A percentile compares a stretch with the other conserved stretches of the same genome.
phyloP scores from a whole-genome alignment of 2,329 filamentous ascomycete species.

The Endoconidiophora polonica region DNA sequence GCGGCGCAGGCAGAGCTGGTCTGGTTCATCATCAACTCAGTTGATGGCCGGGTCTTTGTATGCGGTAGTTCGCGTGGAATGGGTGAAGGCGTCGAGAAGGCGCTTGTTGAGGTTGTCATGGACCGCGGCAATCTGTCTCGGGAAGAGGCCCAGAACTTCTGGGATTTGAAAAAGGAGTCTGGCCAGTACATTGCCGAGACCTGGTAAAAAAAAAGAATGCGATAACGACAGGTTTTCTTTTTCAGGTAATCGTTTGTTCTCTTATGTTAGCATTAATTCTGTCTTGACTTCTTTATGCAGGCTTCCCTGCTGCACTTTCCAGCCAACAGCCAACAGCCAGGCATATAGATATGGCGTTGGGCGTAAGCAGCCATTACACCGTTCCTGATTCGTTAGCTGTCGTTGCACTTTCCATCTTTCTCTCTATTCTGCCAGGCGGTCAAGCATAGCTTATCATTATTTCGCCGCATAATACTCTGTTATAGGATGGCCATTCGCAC shows the following conservation, averaged over 20 bases:
- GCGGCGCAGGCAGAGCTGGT: constrained; percentile 83
- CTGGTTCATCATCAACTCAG: constrained; percentile 90
- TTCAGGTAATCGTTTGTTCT: not conserved
- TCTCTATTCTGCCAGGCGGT: not conserved
- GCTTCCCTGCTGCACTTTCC: too few species aligned
- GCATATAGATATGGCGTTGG: too few species aligned
- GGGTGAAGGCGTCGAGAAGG: constrained; percentile 87
- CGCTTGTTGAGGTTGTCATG: constrained; percentile 81
- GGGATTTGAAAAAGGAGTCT: constrained; percentile 77
- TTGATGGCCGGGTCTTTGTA: constrained; percentile 94
- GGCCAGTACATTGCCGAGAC: constrained; percentile 90
- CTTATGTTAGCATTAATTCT: too few species aligned
- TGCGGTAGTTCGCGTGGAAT: constrained; percentile 92
- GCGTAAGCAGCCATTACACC: too few species aligned
- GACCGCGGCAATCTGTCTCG: constrained; percentile 72
- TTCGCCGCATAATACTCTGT: too few species aligned
- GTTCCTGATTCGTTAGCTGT: too few species aligned
- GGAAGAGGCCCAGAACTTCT: constrained; percentile 73
- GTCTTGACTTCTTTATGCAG: too few species aligned
- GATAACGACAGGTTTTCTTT: not conserved
- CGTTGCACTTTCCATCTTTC: not conserved
- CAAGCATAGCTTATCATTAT: too few species aligned
- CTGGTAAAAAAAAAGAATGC: constrained; percentile 28
- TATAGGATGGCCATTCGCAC: too few species aligned
- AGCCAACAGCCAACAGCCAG: too few species aligned